Conservation (phyloP, 1,284 basidiomycete species). For the Cryptococcus floricola region DNA sequence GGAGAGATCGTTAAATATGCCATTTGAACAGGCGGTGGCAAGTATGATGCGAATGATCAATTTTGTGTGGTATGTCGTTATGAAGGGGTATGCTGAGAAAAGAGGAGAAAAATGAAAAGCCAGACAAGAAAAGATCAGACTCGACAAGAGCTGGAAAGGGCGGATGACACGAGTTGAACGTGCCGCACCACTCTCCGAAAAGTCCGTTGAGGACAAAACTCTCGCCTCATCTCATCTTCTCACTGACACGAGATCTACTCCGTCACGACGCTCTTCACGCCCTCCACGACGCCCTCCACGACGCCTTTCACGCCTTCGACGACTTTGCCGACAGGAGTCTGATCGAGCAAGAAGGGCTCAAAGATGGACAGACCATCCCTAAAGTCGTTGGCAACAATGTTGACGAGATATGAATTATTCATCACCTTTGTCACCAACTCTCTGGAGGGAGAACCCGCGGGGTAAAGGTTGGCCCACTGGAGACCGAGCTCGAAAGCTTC, state of each 20-base stretch:
- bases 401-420: conserved; percentile 83
- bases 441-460: conserved; percentile 67
- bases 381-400: conserved; percentile 97
- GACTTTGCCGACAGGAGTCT: conserved; percentile 12
- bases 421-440: conserved; percentile 74
- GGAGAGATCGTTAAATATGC: too few species aligned
- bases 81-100: not conserved
- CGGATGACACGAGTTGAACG: conserved; percentile 17
- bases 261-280: conserved; percentile 24
- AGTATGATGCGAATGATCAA: not conserved
- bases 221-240: not conserved
- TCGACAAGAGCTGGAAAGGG: not conserved
- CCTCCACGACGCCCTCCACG: conserved; percentile 14
- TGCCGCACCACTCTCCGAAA: not conserved
- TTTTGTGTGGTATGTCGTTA: conserved; percentile 5
- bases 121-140: not conserved
- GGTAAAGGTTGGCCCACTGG: conserved; percentile 91
- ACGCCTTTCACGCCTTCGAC: conserved; percentile 12
- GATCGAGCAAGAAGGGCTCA: conserved; percentile 63
- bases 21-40: too few species aligned
- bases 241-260: not conserved
- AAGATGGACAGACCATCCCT: conserved; percentile 80
- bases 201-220: conserved; percentile 20
- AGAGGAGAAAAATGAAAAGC: not conserved
- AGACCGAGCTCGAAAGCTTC: conserved; percentile 93